These are phyloP conservation scores for Ilyonectria sp. DNA, from an alignment of 2,329 filamentous ascomycete species.

Conservation along the genomic window DNA sequence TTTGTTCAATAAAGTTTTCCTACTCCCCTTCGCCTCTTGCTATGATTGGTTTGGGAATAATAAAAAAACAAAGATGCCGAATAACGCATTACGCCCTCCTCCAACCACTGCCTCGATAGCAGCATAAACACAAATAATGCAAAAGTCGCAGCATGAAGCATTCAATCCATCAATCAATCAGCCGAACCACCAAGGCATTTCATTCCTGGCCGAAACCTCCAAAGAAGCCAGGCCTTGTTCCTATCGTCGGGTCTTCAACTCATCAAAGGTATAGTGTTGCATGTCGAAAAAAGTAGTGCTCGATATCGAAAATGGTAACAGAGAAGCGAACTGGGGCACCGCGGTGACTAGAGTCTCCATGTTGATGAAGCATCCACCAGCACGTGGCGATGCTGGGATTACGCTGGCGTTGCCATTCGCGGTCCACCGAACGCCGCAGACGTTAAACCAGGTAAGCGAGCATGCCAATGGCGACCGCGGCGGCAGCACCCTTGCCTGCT, in stretches of 20 bases:
- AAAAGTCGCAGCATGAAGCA: constrained; percentile 33
- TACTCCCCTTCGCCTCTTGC: constrained; percentile 56
- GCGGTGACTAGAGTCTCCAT: constrained; percentile 26
- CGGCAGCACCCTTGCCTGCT: constrained; percentile 60
- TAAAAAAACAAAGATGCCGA: constrained; percentile 44
- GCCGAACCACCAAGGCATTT: constrained; percentile 39
- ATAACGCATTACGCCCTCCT: constrained; percentile 39
- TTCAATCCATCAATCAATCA: constrained; percentile 39
- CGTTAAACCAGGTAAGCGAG: constrained; percentile 67
- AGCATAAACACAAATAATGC: constrained; percentile 24
- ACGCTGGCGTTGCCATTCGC: constrained; percentile 37
- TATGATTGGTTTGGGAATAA: constrained; percentile 51
- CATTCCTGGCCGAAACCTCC: constrained; percentile 39
- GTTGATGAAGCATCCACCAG: constrained; percentile 30
- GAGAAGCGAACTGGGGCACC: constrained; percentile 49
- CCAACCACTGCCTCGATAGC: constrained; percentile 17
- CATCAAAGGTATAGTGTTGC: constrained; percentile 48
- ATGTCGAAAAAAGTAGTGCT: constrained; percentile 50
- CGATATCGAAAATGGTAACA: constrained; percentile 51
- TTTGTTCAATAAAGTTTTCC: constrained; percentile 49
- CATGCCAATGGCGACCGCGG: constrained; percentile 66
- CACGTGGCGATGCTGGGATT: constrained; percentile 40
- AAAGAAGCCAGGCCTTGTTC: constrained; percentile 30
- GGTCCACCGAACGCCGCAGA: constrained; percentile 36
- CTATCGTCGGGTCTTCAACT: constrained; percentile 45